Percentiles rank a stretch among this genome's conserved stretches.
Evolutionary conservation across 2,329 filamentous ascomycete species (phyloP).

Genomic region (Xenosphaeropsis pyriputrescens): DNA sequence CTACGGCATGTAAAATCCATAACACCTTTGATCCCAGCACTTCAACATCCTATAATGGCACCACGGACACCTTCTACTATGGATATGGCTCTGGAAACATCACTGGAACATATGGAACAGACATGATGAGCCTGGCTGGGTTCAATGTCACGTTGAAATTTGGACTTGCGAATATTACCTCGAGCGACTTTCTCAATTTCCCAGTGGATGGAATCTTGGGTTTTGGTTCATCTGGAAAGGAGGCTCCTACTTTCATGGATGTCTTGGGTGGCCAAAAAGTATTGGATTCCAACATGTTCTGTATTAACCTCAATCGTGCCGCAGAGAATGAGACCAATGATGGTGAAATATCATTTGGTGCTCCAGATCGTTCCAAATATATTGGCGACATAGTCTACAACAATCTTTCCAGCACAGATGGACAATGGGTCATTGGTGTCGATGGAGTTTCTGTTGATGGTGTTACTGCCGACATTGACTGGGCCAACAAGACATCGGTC

Average conservation of each 20-base stretch:
- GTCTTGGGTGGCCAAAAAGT: conserved; percentile 38
- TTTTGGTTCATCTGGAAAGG: conserved; percentile 40
- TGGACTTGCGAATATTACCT: conserved; percentile 58
- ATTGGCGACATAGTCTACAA: conserved; percentile 56
- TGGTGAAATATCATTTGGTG: conserved; percentile 68
- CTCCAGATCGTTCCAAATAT: conserved; percentile 50
- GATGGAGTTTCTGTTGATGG: conserved; percentile 51
- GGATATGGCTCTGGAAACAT: conserved; percentile 68
- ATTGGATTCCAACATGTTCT: conserved; percentile 53
- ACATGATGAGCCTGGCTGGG: conserved; percentile 52
- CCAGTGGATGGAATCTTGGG: conserved; percentile 83
- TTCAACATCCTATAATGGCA: conserved; percentile 46
- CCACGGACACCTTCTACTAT: conserved; percentile 43
- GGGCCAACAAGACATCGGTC: conserved; percentile 41
- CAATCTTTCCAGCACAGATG: conserved; percentile 29
- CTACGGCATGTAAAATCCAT: conserved; percentile 52
- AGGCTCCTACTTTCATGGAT: conserved; percentile 53
- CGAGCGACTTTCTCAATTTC: conserved; percentile 60
- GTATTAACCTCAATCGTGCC: conserved; percentile 53
- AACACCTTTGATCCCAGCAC: conserved; percentile 51
- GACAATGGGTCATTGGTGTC: conserved; percentile 61
- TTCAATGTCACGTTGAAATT: conserved; percentile 52
- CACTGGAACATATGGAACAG: conserved; percentile 47
- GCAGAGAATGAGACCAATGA: conserved; percentile 45
- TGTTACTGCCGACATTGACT: conserved; percentile 33